Evolutionary conservation across 192 early-diverging fungal species (phyloP).

Genomic region (Coemansia sp.): DNA sequence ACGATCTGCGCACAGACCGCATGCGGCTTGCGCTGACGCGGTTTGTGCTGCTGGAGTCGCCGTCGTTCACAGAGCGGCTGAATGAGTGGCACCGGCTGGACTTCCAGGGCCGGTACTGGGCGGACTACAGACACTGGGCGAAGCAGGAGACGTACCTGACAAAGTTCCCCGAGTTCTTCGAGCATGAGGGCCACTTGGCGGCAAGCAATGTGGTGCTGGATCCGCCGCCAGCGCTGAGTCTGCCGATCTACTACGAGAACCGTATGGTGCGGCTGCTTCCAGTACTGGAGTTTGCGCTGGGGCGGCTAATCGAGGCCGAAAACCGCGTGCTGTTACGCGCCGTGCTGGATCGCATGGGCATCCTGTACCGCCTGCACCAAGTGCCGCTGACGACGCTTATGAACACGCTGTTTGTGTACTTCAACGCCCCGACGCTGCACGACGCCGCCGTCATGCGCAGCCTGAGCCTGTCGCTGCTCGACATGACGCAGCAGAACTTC

Average conservation of each 20-base stretch:
- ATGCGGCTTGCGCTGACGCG: constrained; percentile 56
- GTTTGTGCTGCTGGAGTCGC: constrained; percentile 57
- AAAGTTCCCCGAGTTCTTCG: constrained; percentile 71
- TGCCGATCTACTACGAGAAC: constrained; percentile 74
- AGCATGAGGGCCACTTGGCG: constrained; percentile 68
- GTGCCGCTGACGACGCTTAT: constrained; percentile 68
- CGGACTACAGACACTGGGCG: constrained; percentile 65
- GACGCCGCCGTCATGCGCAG: constrained; percentile 57
- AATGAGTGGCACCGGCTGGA: constrained; percentile 63
- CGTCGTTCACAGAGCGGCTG: constrained; percentile 56
- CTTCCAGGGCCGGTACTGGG: constrained; percentile 69
- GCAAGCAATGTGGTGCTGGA: constrained; percentile 46
- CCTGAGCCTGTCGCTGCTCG: constrained; percentile 59
- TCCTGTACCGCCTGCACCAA: constrained; percentile 62
- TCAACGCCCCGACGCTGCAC: constrained; percentile 61
- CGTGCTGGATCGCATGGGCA: constrained; percentile 64
- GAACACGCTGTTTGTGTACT: constrained; percentile 67
- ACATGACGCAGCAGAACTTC: constrained; percentile 56
- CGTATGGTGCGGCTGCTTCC: constrained; percentile 65
- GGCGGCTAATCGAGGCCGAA: constrained; percentile 65
- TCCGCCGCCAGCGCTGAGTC: constrained; percentile 58
- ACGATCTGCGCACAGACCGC: constrained; percentile 54
- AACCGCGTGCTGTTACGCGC: constrained; percentile 59
- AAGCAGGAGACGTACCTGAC: constrained; percentile 64
- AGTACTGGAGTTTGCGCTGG: constrained; percentile 65